Base-by-base conservation (phyloP, 2,329 filamentous ascomycete species). In the Ascochyta viciae-villosae region DNA sequence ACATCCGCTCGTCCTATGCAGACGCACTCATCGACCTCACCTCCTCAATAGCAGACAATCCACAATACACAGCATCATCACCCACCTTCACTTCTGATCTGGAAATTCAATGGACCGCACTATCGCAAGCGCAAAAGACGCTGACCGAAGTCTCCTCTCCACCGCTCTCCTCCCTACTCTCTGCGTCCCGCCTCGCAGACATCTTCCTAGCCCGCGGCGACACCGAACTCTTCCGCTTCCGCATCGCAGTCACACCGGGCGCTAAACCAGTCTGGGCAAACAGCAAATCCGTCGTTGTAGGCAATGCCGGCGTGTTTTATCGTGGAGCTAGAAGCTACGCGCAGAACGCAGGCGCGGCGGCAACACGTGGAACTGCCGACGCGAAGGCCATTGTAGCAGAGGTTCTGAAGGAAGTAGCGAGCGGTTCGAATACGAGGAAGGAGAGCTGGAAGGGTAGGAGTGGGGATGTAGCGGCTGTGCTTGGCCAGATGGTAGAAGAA, bases 1-100 rank as follows among this genome's bases (percentile, higher is more conserved):
- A 81, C 54, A 79, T 77, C 15, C 77, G 85, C 8, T 82, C 82
- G 56, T 81, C 78, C 39, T 82, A 85, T 66, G 84, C 84, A 6
- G 84, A 87, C 51, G 81, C 85, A 3, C 78, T 87, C 13, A 76
- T 83, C 13, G 76, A 81, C 12, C 81, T 85, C 60, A 83, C 83
- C 38, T 76, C 79, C n/a, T 78, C 81, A 9, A 64, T 83, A 29
- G 68, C 74, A 29, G 70, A 74, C 38, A 58, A 50, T 0, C 26
- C 58, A 1, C 54, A 65, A 39, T 65, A 70, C 40, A 49, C 53
- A 1, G 22, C 60, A 6, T 48, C 54, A 2, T 59, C 61, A 7
- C 58, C 63, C 1, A 59, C 59, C 6, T 60, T 61, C 24, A 8
- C 50, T 3, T 47, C 59, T 16, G 66, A 68, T 31, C 34, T 63